Evolutionary conservation across 1,284 basidiomycete genomes (phyloP).

Genomic region (Caloboletus inedulis): DNA sequence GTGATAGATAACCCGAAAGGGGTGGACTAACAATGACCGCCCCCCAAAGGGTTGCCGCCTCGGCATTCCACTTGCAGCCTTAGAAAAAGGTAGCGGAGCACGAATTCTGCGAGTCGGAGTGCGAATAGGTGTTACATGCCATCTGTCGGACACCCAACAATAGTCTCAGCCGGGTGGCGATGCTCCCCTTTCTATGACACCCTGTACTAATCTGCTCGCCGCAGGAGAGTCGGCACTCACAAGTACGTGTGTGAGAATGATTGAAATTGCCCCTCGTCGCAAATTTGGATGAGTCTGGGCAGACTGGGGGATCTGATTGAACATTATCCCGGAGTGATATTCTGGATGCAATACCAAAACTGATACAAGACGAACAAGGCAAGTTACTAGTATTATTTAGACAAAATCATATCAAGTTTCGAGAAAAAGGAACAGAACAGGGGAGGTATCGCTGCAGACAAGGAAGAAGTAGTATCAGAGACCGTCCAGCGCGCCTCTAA

Average conservation of each 20-base stretch:
- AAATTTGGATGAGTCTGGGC: background rate
- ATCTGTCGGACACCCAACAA: too few species aligned
- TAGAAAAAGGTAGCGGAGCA: too few species aligned
- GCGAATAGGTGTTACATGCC: too few species aligned
- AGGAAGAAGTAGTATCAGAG: slow-evolving; percentile 12
- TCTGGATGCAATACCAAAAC: slow-evolving; percentile 1
- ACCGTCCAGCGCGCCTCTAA: slow-evolving; percentile 35
- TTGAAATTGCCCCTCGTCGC: background rate
- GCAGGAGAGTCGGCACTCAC: background rate
- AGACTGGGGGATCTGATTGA: background rate
- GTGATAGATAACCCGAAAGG: too few species aligned
- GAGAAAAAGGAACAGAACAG: slow-evolving; percentile 1
- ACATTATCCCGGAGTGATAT: background rate
- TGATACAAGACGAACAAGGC: slow-evolving; percentile 19
- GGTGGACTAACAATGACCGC: too few species aligned
- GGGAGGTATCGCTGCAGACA: slow-evolving; percentile 8
- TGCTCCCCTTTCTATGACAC: too few species aligned
- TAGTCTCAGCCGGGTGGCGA: too few species aligned
- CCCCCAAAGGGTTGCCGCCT: too few species aligned
- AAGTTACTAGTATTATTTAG: slow-evolving; percentile 10
- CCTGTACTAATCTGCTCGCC: background rate
- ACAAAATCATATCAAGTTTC: slow-evolving; percentile 11
- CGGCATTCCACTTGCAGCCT: too few species aligned
- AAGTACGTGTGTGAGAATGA: background rate
- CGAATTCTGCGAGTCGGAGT: too few species aligned